Evolutionary conservation across 2,329 filamentous ascomycete species (phyloP), one percentile per base, ranked within the genome.

Genomic region (Sporothrix globosa): DNA sequence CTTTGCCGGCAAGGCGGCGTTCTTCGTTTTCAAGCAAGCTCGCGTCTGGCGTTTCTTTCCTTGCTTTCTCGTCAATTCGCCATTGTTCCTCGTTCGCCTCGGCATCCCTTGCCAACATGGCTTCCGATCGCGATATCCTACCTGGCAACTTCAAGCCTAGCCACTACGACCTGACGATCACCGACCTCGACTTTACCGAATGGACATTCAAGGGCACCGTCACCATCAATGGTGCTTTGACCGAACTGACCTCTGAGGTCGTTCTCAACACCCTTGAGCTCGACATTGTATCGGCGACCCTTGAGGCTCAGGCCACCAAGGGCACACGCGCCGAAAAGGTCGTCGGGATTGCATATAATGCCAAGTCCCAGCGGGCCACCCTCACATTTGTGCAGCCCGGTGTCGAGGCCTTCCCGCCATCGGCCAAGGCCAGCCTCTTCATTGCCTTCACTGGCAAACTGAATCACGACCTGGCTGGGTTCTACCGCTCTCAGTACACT

Each of bases 381-480:
- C 85, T 99, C 75, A 83, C 84, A 75, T 97, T 99, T 79, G 81
- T 75, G 63, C 78, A 75, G 30, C 78, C 91, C 74, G 89, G 91
- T 76, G 63, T n/a, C 14, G 68, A 63, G 54, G 53, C 68, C 10
- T 83, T 97, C 46, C 86, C 90, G 21, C 83, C 87, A 44, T 86
- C 90, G 30, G 84, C 89, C 72, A 88, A 91, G 78, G 90, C 90
- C 30, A 90, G 76, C 88, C 87, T 75, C 68, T 79, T 80, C 48
- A 81, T 85, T 71, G 78, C 79, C 58, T 97, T 96, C 81, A 90
- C 87, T 11, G 93, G 93, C 53, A 86, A 85, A 56, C 83, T 97
- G 77, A 97, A 97, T 80, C 92, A 97, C 79, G 95, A 96, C 82
- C 97, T 98, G 93, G 94, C 94, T 65, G 95, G 95, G 63, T 98